Evolutionary conservation across 2,329 filamentous ascomycete genomes (phyloP).

Genomic region (Clathrospora elynae): DNA sequence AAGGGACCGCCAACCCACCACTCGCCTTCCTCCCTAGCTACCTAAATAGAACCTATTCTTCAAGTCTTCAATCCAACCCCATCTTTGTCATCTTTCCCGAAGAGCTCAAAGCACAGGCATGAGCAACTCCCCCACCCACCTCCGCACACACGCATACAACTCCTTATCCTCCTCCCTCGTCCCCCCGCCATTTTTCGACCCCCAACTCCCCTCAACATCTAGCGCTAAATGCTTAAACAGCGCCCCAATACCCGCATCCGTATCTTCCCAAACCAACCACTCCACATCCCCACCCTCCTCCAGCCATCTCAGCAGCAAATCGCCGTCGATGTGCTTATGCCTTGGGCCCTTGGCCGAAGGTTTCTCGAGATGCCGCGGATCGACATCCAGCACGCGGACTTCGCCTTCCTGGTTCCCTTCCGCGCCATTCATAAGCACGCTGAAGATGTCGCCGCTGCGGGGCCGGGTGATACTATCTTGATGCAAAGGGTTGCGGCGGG

Average conservation of each 20-base stretch:
- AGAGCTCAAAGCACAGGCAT: conserved; percentile 32
- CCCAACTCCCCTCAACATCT: conserved; percentile 15
- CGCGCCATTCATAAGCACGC: conserved; percentile 30
- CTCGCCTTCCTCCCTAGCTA: too few species aligned
- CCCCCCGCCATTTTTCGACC: conserved; percentile 17
- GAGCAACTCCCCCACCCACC: conserved; percentile 32
- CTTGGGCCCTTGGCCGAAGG: conserved; percentile 18
- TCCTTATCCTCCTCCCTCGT: conserved; percentile 22
- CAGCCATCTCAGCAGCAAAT: conserved; percentile 46
- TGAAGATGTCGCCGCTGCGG: conserved; percentile 26
- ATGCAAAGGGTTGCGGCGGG: conserved; percentile 16
- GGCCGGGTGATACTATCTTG: conserved; percentile 20
- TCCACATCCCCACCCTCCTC: conserved; percentile 26
- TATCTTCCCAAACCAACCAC: conserved; percentile 15
- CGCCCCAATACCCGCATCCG: conserved; percentile 26
- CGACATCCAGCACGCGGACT: conserved; percentile 30
- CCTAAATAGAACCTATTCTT: too few species aligned
- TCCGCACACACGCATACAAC: conserved; percentile 10
- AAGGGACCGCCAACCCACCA: too few species aligned
- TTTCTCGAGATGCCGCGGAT: conserved; percentile 30
- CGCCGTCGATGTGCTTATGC: conserved; percentile 51
- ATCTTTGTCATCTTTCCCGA: not conserved
- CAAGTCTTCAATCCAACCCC: too few species aligned
- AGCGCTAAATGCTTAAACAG: conserved; percentile 34
- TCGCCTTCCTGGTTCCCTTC: conserved; percentile 25